Evolutionary conservation across 179 eudicot genomes (phyloP).

Genomic region (Amaranthus tricolor): DNA sequence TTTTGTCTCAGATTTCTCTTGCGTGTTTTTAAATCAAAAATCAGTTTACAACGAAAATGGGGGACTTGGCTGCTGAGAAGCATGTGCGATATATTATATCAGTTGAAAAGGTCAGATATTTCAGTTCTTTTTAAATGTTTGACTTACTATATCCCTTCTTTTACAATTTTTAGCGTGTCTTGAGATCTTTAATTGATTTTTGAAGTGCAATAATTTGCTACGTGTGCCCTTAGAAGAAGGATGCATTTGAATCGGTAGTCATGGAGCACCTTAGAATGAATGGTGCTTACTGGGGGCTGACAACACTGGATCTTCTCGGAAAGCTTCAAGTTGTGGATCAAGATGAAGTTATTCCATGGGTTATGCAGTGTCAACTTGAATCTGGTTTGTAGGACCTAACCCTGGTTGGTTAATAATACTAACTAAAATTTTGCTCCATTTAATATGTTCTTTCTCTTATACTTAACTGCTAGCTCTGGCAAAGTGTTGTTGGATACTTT

Average conservation of each 20-base stretch:
- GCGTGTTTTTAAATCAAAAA: neutral
- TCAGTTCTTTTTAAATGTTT: neutral
- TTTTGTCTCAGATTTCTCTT: no score
- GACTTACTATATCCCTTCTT: neutral
- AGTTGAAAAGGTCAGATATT: conserved; percentile 58
- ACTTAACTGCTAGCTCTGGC: neutral
- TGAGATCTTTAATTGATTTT: neutral
- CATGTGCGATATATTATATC: conserved; percentile 65
- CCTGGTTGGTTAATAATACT: neutral
- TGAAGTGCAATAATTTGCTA: conserved; percentile 12
- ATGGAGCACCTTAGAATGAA: conserved; percentile 85
- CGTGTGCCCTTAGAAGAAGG: conserved; percentile 53
- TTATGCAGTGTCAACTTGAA: conserved; percentile 92
- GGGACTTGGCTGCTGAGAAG: conserved; percentile 57
- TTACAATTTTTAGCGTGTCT: neutral
- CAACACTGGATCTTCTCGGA: conserved; percentile 74
- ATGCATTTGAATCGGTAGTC: conserved; percentile 67
- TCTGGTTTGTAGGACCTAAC: conserved; percentile 49
- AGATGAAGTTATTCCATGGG: conserved; percentile 79
- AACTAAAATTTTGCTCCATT: neutral
- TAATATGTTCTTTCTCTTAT: neutral
- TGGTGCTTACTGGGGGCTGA: conserved; percentile 97
- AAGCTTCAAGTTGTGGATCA: conserved; percentile 65
- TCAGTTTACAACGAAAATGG: conserved; percentile 39
- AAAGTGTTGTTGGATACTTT: neutral